These are phyloP conservation scores for Thelephora terrestris DNA, from an alignment of 1,284 basidiomycete genomes.

Conservation along the genomic window DNA sequence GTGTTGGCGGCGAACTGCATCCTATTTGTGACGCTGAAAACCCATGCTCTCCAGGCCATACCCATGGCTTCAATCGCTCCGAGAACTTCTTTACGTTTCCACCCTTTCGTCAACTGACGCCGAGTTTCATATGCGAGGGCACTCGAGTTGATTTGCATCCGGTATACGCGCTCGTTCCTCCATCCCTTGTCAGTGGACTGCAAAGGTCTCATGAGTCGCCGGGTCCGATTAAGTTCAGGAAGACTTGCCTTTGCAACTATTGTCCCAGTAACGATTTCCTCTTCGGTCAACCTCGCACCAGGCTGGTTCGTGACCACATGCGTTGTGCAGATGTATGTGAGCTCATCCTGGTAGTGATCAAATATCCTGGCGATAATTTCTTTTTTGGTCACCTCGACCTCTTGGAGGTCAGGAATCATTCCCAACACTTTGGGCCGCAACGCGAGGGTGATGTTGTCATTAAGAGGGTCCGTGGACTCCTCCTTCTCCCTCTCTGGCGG, in stretches of 20 bases:
- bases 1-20: slow-evolving; percentile 50
- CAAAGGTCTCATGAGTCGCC: background rate
- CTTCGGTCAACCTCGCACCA: slow-evolving; percentile 49
- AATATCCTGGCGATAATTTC: slow-evolving; percentile 33
- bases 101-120: slow-evolving; percentile 26
- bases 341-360: slow-evolving; percentile 46
- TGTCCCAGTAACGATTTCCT: slow-evolving; percentile 63
- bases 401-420: slow-evolving; percentile 23
- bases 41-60: slow-evolving; percentile 56
- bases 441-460: slow-evolving; percentile 38
- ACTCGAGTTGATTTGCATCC: slow-evolving; percentile 51
- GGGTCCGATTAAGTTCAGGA: slow-evolving; percentile 24
- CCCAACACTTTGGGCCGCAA: slow-evolving; percentile 31
- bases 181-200: slow-evolving; percentile 40
- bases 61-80: slow-evolving; percentile 35
- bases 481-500: slow-evolving; percentile 14
- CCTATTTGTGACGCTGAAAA: slow-evolving; percentile 33
- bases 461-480: slow-evolving; percentile 12
- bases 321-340: slow-evolving; percentile 58
- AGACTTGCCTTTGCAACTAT: slow-evolving; percentile 49
- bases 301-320: slow-evolving; percentile 53
- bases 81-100: slow-evolving; percentile 16
- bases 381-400: background rate
- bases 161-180: slow-evolving; percentile 47
- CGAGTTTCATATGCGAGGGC: slow-evolving; percentile 45